A percentile compares a stretch with the other conserved stretches of the same genome.
These are phyloP conservation scores for Ramalina intermedia DNA, from an alignment of 495 filamentous ascomycete species.

Conservation along the genomic window DNA sequence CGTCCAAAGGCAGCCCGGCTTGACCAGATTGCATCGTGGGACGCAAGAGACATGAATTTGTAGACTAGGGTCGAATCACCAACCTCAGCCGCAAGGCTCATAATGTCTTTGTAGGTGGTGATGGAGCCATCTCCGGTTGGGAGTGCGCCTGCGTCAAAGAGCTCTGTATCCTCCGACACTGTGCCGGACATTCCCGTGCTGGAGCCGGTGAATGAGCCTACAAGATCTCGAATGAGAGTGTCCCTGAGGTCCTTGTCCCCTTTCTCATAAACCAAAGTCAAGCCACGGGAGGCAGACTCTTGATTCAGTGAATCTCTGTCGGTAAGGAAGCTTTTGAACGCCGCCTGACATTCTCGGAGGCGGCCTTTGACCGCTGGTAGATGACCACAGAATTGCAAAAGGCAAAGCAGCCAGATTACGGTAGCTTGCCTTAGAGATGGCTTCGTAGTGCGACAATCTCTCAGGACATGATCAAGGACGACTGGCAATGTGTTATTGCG, in stretches of 20 bases:
- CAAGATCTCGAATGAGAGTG: slow-evolving; percentile 71
- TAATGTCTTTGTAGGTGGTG: slow-evolving; percentile 90
- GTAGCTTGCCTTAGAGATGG: slow-evolving; percentile 78
- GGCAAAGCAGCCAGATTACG: slow-evolving; percentile 79
- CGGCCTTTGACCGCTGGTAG: slow-evolving; percentile 52
- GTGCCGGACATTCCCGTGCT: slow-evolving; percentile 54
- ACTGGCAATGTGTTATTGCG: slow-evolving; percentile 34
- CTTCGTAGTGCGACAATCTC: slow-evolving; percentile 66
- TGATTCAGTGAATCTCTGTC: slow-evolving; percentile 89
- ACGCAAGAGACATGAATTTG: slow-evolving; percentile 90
- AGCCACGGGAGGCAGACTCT: slow-evolving; percentile 81
- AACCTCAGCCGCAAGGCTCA: slow-evolving; percentile 82
- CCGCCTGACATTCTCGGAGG: slow-evolving; percentile 65
- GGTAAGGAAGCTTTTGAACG: slow-evolving; percentile 74
- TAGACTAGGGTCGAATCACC: slow-evolving; percentile 91
- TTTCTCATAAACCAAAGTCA: slow-evolving; percentile 82
- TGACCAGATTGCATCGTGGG: slow-evolving; percentile 90
- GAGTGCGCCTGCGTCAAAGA: slow-evolving; percentile 87
- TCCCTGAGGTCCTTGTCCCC: slow-evolving; percentile 67
- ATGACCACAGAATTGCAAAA: slow-evolving; percentile 85
- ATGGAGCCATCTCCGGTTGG: slow-evolving; percentile 84
- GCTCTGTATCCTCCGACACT: slow-evolving; percentile 73
- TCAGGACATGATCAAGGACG: slow-evolving; percentile 52
- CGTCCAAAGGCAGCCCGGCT: slow-evolving; percentile 87
- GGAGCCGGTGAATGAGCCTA: slow-evolving; percentile 71